Base-by-base conservation (phyloP, 2,329 filamentous ascomycete genomes). In the Ascochyta koolunga region DNA sequence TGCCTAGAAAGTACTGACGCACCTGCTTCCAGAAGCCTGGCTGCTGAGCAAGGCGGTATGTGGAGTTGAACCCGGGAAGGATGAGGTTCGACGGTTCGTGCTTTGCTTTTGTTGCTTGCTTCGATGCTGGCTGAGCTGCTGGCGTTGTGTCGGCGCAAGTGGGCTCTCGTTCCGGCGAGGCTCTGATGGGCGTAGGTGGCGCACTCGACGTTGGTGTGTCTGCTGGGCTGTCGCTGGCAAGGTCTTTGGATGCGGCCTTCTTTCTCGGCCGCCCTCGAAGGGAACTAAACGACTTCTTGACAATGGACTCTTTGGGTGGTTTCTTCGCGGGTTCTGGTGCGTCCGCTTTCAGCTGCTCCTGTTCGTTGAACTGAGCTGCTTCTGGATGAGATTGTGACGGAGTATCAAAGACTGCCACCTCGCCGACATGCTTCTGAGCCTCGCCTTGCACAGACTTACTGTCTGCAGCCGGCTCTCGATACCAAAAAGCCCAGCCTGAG, bases 401-500 rank as follows among this genome's bases (percentile, higher is more conserved):
- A 1, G 80, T 82, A 48, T 81, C 76, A 13, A 78, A 78, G 6
- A 82, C 80, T 16, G 80, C 79, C 4, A 82, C 67, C 56, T 82
- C 79, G 5, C 77, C 76, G 13, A 84, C 76, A 46, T 82, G 78
- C 52, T 83, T 85, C 78, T 61, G 81, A 73, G 74, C 88, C 78
- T 37, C 86, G 82, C 41, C 81, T 71, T 70, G 86, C 78, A 29
- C 83, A 78, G 58, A 84, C 79, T 44, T 65, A 82, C 78, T 21
- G 79, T 85, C 60, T 71, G 67, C 64, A 80, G 83, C 31, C 67
- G 76, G 60, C 3, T 88, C 86, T 39, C 82, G 84, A 13, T 87
- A 91, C 89, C 89, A 93, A 61, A 93, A 93, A 0, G 88, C 89
- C 90, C 90, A 93, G 0, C 87, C 89, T 0, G 89, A 89, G 71